Percentiles rank a stretch among this genome's conserved stretches.
Conservation (phyloP, 106 monocot species). For the Posidonia australis region DNA sequence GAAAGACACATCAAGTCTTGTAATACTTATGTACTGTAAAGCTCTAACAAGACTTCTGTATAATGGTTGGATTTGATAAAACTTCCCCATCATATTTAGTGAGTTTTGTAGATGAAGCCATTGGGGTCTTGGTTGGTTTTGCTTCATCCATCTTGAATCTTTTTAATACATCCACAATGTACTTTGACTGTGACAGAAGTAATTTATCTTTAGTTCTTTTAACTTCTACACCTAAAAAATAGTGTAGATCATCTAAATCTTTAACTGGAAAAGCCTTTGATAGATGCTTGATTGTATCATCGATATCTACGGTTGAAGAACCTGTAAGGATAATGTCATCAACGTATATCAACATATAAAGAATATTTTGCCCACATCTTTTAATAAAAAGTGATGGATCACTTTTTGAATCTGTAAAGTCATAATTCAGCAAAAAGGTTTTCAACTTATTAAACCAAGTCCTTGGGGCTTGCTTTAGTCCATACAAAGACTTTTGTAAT, state of each 20-base stretch:
- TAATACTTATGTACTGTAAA: neutral
- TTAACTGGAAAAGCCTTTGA: neutral
- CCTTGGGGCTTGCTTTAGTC: too few species aligned
- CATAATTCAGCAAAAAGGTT: too few species aligned
- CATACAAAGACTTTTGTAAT: too few species aligned
- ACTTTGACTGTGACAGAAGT: neutral
- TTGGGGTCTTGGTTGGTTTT: neutral
- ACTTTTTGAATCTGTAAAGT: too few species aligned
- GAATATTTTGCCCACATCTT: too few species aligned
- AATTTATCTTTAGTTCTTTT: neutral
- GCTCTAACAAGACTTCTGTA: neutral
- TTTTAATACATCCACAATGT: neutral
- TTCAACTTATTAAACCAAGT: too few species aligned
- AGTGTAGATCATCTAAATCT: constrained; percentile 5
- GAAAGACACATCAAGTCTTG: constrained; percentile 2
- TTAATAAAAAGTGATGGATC: too few species aligned
- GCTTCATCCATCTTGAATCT: constrained; percentile 2
- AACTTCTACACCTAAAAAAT: constrained; percentile 1
- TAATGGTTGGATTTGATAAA: neutral
- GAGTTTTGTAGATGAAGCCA: neutral
- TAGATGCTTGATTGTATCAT: neutral
- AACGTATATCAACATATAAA: neutral
- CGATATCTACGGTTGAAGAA: neutral
- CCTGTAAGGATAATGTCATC: constrained; percentile 2
- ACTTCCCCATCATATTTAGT: neutral